Percentiles rank a stretch among this genome's conserved stretches.
These are phyloP conservation scores for Tricholoma bakamatsutake DNA, from an alignment of 768 basidiomycete species.

Conservation along the genomic window DNA sequence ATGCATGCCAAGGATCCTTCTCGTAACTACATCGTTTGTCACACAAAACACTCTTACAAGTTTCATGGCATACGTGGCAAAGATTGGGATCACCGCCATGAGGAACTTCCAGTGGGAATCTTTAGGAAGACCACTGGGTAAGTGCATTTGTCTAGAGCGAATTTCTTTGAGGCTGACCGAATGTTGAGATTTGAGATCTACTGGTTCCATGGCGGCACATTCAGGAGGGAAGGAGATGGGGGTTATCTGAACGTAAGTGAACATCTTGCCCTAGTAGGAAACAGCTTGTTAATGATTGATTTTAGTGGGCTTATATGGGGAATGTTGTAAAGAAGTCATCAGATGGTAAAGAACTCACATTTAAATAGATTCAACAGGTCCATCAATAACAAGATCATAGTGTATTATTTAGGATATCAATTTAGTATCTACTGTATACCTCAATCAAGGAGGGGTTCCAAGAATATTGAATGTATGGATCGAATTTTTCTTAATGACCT, in stretches of 20 bases:
- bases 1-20: background rate
- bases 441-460: too few relatives aligned
- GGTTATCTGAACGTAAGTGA: slow-evolving; percentile 19
- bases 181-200: slow-evolving; percentile 17
- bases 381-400: background rate
- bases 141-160: background rate
- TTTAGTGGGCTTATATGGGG: slow-evolving; percentile 13
- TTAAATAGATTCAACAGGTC: background rate
- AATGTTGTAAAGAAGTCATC: slow-evolving; percentile 1
- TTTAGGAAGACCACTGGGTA: slow-evolving; percentile 12
- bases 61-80: slow-evolving; percentile 16
- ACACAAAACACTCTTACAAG: slow-evolving; percentile 9
- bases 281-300: background rate
- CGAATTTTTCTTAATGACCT: too few relatives aligned
- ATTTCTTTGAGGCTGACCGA: background rate
- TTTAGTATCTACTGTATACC: too few relatives aligned
- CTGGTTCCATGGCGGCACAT: slow-evolving; percentile 16
- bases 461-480: too few relatives aligned
- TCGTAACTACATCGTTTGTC: slow-evolving; percentile 15
- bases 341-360: slow-evolving; percentile 5
- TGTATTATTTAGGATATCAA: too few relatives aligned
- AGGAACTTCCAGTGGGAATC: slow-evolving; percentile 17
- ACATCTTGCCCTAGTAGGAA: background rate
- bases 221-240: slow-evolving; percentile 16
- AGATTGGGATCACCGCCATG: slow-evolving; percentile 21